Evolutionary conservation across 2,329 filamentous ascomycete genomes (phyloP), one percentile per base, ranked within the genome.

Genomic region (Cyphellophora attinorum): DNA sequence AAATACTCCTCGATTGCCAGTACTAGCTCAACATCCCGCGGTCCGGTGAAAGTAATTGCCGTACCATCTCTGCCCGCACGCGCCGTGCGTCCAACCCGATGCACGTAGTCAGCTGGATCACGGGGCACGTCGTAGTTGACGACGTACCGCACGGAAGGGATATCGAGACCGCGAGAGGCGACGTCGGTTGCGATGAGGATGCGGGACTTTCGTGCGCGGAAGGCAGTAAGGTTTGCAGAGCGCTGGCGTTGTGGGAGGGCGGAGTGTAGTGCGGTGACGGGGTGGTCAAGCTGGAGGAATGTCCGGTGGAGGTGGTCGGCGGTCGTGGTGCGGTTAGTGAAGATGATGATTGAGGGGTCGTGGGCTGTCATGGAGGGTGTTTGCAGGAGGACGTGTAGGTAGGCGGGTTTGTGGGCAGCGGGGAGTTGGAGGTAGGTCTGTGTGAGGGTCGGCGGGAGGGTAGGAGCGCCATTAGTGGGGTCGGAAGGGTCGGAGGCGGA

Each of bases 31-130:
- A 96, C 86, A 58, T 98, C 91, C 38, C 89, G 72, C 67, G 96
- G 89, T 2, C 91, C 89, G 2, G 98, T 81, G 49, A 98, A 75
- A 2, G 85, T 93, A 11, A 95, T 76, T 4, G 82, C 78, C 45
- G 86, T 80, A 51, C 91, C 91, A 34, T 69, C 70, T 29, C 86
- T 74, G 0, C 91, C 91, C 0, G 91, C 91, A 72, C 91, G 79
- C 3, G 91, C 91, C 10, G 91, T 98, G 61, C 91, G 81, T 57
- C 91, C 91, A 33, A 95, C 89, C 10, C 91, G 78, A 64, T 98
- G 91, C 46, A 98, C 91, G 58, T 98, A 98, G 60, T 95, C 89
- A 56, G 95, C 88, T 3, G 89, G 85, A 54, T 95, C 85, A n/a
- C 89, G 78, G 0, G 91, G 91, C 1, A 98, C 76, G 55, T 98